A percentile compares a stretch with the other conserved stretches of the same genome.
Conservation (phyloP, 148 eudicot species). For the Spergularia bocconei region DNA sequence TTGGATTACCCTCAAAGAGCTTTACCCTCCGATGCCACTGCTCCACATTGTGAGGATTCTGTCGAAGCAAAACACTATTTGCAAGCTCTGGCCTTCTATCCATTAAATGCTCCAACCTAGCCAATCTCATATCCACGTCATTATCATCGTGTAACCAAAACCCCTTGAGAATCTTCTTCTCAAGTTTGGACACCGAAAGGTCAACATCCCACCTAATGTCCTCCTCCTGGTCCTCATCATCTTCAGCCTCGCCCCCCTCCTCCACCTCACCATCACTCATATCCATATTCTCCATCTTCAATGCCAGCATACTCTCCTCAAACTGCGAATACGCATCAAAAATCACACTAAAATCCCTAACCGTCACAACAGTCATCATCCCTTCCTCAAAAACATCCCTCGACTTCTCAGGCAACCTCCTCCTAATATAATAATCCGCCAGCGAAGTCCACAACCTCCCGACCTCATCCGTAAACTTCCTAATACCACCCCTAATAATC, state of each 20-base stretch:
- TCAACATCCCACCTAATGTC: constrained; percentile 53
- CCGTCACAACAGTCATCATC: constrained; percentile 79
- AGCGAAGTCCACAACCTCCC: constrained; percentile 87
- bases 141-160: constrained; percentile 80
- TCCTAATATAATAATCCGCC: constrained; percentile 81
- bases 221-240: constrained; percentile 38
- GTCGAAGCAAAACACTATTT: constrained; percentile 86
- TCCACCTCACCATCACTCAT: constrained; percentile 53
- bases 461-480: constrained; percentile 92
- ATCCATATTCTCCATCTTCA: constrained; percentile 67
- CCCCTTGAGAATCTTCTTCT: constrained; percentile 41
- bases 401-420: constrained; percentile 72
- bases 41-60: constrained; percentile 96
- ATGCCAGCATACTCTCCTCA: constrained; percentile 81
- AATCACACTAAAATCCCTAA: constrained; percentile 81
- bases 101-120: constrained; percentile 71
- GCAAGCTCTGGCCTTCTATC: constrained; percentile 85
- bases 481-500: constrained; percentile 81
- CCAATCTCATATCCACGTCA: constrained; percentile 74
- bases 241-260: constrained; percentile 28
- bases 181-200: constrained; percentile 43
- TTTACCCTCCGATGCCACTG: constrained; percentile 93
- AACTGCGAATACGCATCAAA: constrained; percentile 85
- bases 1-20: constrained; percentile 84
- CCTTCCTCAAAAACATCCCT: constrained; percentile 91